Conservation (phyloP, 768 basidiomycete genomes). For the Suillus sp. region DNA sequence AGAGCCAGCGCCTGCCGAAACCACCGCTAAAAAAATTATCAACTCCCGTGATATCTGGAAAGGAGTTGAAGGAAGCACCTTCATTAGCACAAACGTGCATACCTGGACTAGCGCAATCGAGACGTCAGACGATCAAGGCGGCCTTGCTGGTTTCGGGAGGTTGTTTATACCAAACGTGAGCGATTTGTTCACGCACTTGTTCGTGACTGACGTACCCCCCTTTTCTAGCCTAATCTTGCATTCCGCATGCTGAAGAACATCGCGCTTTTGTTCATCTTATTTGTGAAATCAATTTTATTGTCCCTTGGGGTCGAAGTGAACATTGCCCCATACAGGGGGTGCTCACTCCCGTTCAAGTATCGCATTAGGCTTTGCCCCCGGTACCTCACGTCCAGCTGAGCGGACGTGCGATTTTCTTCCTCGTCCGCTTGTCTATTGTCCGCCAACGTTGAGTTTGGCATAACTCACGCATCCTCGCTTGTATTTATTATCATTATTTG, state of each 20-base stretch:
- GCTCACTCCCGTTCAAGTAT: too few species aligned
- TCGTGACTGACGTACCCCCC: background rate
- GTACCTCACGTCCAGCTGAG: too few species aligned
- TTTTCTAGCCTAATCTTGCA: slow-evolving; percentile 35
- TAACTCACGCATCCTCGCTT: too few species aligned
- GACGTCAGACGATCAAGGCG: slow-evolving; percentile 35
- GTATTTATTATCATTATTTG: too few species aligned
- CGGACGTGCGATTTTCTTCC: too few species aligned
- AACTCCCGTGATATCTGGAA: slow-evolving; percentile 49
- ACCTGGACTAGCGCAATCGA: slow-evolving; percentile 41
- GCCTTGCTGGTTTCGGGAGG: slow-evolving; percentile 41
- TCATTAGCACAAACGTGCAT: slow-evolving; percentile 49
- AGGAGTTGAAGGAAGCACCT: slow-evolving; percentile 29
- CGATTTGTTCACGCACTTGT: background rate
- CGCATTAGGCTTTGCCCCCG: too few species aligned
- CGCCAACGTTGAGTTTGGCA: too few species aligned
- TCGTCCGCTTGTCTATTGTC: too few species aligned
- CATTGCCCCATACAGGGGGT: too few species aligned
- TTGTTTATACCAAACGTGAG: slow-evolving; percentile 42
- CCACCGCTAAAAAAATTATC: slow-evolving; percentile 32
- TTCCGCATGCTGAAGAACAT: slow-evolving; percentile 26
- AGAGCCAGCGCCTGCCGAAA: slow-evolving; percentile 36
- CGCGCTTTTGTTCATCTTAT: too few species aligned
- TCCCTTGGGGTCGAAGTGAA: too few species aligned
- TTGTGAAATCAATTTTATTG: too few species aligned